Base-by-base conservation (phyloP, 2,329 filamentous ascomycete genomes). In the Dactylellina haptotyla region DNA sequence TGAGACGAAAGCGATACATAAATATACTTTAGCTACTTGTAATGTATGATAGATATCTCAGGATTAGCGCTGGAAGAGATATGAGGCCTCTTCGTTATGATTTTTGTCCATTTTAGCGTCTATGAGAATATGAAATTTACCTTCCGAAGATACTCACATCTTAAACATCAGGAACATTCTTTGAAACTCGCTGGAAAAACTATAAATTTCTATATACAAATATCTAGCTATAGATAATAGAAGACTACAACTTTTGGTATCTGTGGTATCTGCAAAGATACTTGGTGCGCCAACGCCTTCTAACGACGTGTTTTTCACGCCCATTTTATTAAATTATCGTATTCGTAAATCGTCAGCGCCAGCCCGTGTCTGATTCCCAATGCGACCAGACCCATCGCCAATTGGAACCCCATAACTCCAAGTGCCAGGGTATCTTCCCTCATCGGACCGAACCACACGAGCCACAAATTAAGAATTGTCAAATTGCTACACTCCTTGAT, bases 381-480 rank as follows among this genome's bases (percentile, higher is more conserved):
- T 18, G 93, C 95, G 43, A 92, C 82, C n/a, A 96, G 80, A 5
- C 95, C 95, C 75, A 90, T 86, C 3, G 85, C 81, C 14, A 87
- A 83, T 84, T 99, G 95, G 81, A 97, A 86, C n/a, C 83, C 82
- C 48, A 95, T 86, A 73, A 99, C 85, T 80, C 95, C 92, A 79
- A 88, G 83, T 25, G 92, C 91, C 61, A 99, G 84, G 48, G 87
- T 85, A 81, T 97, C 91, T 81, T 99, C 95, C 75, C 91, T 87
- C 84, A 96, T 87, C 1, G 95, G 93, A 0, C 95, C 95, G 80
- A 93, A 89, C 91, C 93, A 96, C 57, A 98, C 91, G 75, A 99
- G 84, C 94, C 94, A 99, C 64, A 99, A 85, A 80, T 99, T 99
- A 76, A 99, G 84, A 51, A 99, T 86, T 6, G 95, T 99, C 75